Conservation (phyloP, 2,329 filamentous ascomycete species). For the Trichophyton equinum region DNA sequence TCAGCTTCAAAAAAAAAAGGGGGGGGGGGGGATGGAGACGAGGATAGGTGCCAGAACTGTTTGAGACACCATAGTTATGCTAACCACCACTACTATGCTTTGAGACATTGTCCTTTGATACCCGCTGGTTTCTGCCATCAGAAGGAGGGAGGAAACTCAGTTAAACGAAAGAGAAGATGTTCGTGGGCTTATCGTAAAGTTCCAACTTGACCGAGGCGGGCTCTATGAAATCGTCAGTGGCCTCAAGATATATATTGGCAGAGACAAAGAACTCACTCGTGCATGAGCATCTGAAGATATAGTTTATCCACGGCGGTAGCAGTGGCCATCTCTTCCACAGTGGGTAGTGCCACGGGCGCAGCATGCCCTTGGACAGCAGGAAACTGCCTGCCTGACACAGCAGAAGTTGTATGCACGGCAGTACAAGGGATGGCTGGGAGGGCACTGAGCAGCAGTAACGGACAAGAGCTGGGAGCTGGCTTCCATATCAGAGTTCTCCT, state of each 20-base stretch:
- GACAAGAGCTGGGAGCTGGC: not conserved
- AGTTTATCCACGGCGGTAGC: not conserved
- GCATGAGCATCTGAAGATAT: not conserved
- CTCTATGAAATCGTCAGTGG: not conserved
- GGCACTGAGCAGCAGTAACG: not conserved
- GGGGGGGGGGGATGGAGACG: too few relatives aligned
- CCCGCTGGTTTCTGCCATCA: not conserved
- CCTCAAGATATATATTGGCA: not conserved
- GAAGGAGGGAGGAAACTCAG: not conserved
- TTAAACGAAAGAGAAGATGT: not conserved
- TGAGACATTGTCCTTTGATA: not conserved
- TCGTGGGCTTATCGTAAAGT: not conserved
- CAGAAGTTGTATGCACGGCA: not conserved
- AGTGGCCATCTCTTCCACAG: constrained; percentile 2
- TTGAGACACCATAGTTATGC: not conserved
- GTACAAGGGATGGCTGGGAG: not conserved
- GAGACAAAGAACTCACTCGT: not conserved
- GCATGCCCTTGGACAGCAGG: constrained; percentile 3
- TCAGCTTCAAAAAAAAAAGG: not conserved
- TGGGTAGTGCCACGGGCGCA: not conserved
- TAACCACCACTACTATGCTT: not conserved
- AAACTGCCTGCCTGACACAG: not conserved
- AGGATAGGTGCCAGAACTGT: not conserved
- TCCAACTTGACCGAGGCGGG: not conserved
- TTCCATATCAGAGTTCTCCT: not conserved